These are phyloP conservation scores for Pluteus cervinus DNA, from an alignment of 768 basidiomycete genomes.

Conservation along the genomic window DNA sequence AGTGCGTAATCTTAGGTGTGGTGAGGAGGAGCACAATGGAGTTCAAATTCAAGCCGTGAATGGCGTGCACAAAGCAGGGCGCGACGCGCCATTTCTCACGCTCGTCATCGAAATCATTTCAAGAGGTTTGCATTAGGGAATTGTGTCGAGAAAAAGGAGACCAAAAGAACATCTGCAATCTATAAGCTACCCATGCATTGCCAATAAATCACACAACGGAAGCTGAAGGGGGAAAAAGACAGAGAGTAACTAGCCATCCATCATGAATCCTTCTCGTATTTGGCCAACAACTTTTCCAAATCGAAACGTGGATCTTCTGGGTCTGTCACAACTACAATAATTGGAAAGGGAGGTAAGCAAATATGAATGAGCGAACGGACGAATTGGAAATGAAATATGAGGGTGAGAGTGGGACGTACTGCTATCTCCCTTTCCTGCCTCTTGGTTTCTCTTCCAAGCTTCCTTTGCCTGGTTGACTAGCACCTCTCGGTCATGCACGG, in stretches of 20 bases:
- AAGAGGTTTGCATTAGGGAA: no score
- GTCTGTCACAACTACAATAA: conserved; percentile 90
- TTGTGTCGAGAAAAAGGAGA: no score
- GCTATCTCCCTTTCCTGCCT: conserved; percentile 41
- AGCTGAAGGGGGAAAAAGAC: no score
- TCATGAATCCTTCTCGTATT: conserved; percentile 70
- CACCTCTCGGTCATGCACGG: conserved; percentile 65
- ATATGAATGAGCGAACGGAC: conserved; percentile 1
- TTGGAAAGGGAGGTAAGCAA: conserved; percentile 1
- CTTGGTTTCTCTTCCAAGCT: conserved; percentile 81
- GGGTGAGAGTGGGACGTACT: conserved; percentile 37
- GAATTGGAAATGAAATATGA: conserved; percentile 3
- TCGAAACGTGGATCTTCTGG: conserved; percentile 95
- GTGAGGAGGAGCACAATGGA: no score
- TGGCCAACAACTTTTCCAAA: conserved; percentile 81
- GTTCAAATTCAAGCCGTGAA: no score
- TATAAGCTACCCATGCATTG: no score
- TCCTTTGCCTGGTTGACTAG: conserved; percentile 84
- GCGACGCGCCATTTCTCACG: conserved; percentile 40
- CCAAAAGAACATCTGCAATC: no score
- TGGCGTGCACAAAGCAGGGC: conserved; percentile 18
- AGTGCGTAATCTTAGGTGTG: no score
- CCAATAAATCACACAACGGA: no score
- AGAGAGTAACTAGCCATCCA: no score
- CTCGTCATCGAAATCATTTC: no score